Conservation (phyloP, 192 early-diverging fungal genomes). For the Backusella australiensis region DNA sequence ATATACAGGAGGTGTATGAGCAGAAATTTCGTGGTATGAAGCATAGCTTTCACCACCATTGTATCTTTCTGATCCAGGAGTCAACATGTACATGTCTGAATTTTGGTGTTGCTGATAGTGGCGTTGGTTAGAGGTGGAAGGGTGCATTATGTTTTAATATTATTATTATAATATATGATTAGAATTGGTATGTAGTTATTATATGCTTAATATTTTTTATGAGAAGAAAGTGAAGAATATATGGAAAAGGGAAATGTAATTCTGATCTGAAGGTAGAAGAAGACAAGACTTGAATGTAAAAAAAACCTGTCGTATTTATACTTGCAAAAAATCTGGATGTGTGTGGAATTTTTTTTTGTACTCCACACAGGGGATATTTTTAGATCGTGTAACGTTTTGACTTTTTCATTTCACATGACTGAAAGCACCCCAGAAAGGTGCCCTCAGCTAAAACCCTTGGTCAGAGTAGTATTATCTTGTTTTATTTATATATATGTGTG, state of each 20-base stretch:
- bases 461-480: neutral
- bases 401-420: neutral
- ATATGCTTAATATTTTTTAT: neutral
- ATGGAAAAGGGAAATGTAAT: neutral
- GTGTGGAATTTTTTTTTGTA: neutral
- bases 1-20: neutral
- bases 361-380: neutral
- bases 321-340: neutral
- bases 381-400: neutral
- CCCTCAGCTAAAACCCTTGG: neutral
- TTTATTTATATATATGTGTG: neutral
- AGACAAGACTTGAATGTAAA: neutral
- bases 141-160: neutral
- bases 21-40: neutral
- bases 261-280: slow-evolving; percentile 1
- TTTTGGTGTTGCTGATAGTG: neutral
- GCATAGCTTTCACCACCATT: neutral
- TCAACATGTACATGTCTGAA: neutral
- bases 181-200: neutral
- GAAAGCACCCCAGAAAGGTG: neutral
- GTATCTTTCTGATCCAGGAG: neutral
- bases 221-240: neutral
- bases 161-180: neutral
- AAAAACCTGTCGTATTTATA: neutral
- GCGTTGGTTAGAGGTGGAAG: neutral